phyloP scores from a whole-genome alignment of 2,329 filamentous ascomycete species.

The Diplodia mutila region DNA sequence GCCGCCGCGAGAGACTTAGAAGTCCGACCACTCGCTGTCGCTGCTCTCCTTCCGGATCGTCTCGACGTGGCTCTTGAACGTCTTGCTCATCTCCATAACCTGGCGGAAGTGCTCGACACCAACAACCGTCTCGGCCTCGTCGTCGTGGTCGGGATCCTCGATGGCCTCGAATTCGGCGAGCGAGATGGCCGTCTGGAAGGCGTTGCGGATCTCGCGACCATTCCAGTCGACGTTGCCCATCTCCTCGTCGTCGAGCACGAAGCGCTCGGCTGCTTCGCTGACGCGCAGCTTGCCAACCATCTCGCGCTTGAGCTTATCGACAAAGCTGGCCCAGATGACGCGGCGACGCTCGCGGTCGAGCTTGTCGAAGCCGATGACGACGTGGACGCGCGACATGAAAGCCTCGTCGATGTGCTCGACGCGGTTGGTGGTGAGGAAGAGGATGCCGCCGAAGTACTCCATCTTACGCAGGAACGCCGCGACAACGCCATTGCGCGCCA shows the following conservation, averaged over 20 bases:
- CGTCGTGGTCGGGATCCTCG: not conserved
- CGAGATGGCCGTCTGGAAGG: constrained; percentile 32
- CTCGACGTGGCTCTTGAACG: constrained; percentile 16
- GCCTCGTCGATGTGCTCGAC: constrained; percentile 36
- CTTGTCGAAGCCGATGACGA: constrained; percentile 26
- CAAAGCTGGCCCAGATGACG: constrained; percentile 14
- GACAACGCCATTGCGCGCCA: constrained; percentile 53
- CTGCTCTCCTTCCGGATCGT: constrained; percentile 7
- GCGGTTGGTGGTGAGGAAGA: constrained; percentile 43
- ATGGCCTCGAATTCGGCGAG: constrained; percentile 29
- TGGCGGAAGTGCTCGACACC: constrained; percentile 11
- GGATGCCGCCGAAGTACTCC: constrained; percentile 32
- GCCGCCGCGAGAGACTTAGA: not conserved
- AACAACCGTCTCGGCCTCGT: constrained; percentile 4
- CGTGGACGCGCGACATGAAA: constrained; percentile 26
- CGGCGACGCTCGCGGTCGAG: constrained; percentile 24
- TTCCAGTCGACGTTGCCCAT: constrained; percentile 27
- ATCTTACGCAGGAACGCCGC: constrained; percentile 26
- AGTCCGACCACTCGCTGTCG: constrained; percentile 21
- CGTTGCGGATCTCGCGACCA: constrained; percentile 32
- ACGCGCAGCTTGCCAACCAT: constrained; percentile 4
- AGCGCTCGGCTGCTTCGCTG: not conserved
- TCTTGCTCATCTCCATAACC: constrained; percentile 21
- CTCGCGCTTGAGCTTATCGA: constrained; percentile 20
- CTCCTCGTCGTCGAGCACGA: constrained; percentile 1